A percentile compares a stretch with the other conserved stretches of the same genome.
Evolutionary conservation across 257 asterid species (phyloP).

Genomic region (Fraxinus cuspidata): DNA sequence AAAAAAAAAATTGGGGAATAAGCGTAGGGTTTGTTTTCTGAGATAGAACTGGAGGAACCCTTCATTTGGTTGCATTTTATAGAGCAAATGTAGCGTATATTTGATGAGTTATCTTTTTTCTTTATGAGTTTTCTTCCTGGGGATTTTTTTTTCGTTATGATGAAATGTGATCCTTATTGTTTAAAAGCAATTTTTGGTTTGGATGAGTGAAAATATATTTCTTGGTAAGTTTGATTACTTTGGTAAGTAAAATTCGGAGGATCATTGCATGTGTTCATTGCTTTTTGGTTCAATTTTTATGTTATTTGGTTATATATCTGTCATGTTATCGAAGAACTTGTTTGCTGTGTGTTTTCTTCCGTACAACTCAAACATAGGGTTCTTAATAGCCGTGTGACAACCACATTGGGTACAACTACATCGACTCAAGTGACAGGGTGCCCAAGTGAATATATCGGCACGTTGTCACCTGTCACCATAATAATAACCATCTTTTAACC

Average conservation of each 20-base stretch:
- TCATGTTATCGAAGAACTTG: not conserved
- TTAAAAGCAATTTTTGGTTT: not conserved
- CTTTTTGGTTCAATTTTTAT: not conserved
- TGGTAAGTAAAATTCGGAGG: not conserved
- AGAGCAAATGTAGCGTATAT: conserved; percentile 14
- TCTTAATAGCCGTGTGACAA: not conserved
- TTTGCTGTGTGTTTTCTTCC: not conserved
- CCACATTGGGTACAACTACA: not conserved
- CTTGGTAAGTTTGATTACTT: not conserved
- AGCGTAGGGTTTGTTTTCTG: not conserved
- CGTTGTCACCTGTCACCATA: not conserved
- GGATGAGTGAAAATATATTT: not conserved
- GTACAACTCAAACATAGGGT: not conserved
- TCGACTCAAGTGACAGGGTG: not conserved
- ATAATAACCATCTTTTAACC: not conserved
- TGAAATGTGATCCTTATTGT: not conserved
- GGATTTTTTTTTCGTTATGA: not conserved
- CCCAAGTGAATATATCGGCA: not conserved
- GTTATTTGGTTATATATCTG: not conserved
- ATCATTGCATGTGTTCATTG: not conserved
- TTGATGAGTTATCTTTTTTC: not conserved
- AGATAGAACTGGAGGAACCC: not conserved
- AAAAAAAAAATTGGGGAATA: not conserved
- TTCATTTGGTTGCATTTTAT: conserved; percentile 6
- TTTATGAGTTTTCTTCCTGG: not conserved